A percentile compares a stretch with the other conserved stretches of the same genome.
Evolutionary conservation across 228 moss, liverwort and hornwort species (phyloP).

Genomic region (Sphagnum magellanicum): DNA sequence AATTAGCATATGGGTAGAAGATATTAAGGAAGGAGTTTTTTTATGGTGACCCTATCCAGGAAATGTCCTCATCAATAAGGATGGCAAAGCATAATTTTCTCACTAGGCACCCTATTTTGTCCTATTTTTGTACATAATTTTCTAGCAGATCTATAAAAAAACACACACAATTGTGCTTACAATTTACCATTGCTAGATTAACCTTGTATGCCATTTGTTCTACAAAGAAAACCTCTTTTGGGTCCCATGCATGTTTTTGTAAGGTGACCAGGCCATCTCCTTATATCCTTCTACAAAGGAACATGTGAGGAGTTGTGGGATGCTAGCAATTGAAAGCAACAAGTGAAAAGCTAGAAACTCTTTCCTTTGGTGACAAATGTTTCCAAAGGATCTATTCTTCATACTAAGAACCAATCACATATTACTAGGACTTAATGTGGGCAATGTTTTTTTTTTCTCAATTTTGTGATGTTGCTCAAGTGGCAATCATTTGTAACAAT

Average conservation of each 20-base stretch:
- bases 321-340: no score
- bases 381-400: conserved; percentile 83
- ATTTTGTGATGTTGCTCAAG: no score
- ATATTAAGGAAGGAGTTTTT: conserved; percentile 88
- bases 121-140: no score
- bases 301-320: background rate
- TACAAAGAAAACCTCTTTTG: no score
- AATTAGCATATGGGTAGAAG: conserved; percentile 86
- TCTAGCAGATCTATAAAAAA: no score
- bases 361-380: background rate
- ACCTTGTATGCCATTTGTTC: no score
- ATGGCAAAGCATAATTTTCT: conserved; percentile 55
- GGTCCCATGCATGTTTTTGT: background rate
- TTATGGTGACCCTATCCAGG: conserved; percentile 95
- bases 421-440: conserved; percentile 63
- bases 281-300: background rate
- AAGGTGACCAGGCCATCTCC: background rate
- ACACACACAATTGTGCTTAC: no score
- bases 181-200: no score
- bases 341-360: no score
- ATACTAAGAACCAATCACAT: conserved; percentile 72
- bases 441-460: no score
- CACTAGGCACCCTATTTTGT: background rate
- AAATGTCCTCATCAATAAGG: conserved; percentile 72
- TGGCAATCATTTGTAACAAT: no score